Evolutionary conservation across 2,329 filamentous ascomycete species (phyloP).

Genomic region (Calonectria crousiana): DNA sequence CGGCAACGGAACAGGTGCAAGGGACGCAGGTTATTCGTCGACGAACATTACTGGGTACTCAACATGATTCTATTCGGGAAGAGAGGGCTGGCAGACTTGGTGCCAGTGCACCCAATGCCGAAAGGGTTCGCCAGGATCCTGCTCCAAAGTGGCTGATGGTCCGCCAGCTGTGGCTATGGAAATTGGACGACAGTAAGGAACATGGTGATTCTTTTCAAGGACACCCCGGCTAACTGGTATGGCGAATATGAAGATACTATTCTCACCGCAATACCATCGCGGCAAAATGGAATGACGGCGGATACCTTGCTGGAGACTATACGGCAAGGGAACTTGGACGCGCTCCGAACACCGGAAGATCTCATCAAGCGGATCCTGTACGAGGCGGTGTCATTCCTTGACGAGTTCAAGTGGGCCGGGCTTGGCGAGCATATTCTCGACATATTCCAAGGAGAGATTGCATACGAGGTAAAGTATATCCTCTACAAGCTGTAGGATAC

Average conservation of each 20-base stretch:
- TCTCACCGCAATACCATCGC: slow-evolving; percentile 27
- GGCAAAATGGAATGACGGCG: slow-evolving; percentile 17
- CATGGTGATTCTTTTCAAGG: neutral
- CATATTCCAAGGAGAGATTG: slow-evolving; percentile 28
- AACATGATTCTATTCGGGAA: neutral
- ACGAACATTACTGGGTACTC: neutral
- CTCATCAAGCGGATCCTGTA: slow-evolving; percentile 25
- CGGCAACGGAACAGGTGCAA: neutral
- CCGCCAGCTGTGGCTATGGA: slow-evolving; percentile 37
- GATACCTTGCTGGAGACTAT: slow-evolving; percentile 33
- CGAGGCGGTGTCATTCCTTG: slow-evolving; percentile 21
- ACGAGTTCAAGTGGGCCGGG: slow-evolving; percentile 31
- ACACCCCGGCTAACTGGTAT: neutral
- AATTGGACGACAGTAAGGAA: slow-evolving; percentile 34
- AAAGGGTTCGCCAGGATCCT: slow-evolving; percentile 13
- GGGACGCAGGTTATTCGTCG: neutral
- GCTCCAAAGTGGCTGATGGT: slow-evolving; percentile 27
- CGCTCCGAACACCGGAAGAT: slow-evolving; percentile 15
- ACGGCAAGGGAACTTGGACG: slow-evolving; percentile 25
- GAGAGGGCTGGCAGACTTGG: neutral
- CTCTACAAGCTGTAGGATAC: too few relatives aligned
- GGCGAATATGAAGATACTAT: slow-evolving; percentile 21
- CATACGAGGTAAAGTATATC: neutral
- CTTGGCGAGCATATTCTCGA: slow-evolving; percentile 31
- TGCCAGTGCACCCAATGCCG: neutral